Evolutionary conservation across 2,329 filamentous ascomycete genomes (phyloP).

Genomic region (Sporothrix euskadiensis): DNA sequence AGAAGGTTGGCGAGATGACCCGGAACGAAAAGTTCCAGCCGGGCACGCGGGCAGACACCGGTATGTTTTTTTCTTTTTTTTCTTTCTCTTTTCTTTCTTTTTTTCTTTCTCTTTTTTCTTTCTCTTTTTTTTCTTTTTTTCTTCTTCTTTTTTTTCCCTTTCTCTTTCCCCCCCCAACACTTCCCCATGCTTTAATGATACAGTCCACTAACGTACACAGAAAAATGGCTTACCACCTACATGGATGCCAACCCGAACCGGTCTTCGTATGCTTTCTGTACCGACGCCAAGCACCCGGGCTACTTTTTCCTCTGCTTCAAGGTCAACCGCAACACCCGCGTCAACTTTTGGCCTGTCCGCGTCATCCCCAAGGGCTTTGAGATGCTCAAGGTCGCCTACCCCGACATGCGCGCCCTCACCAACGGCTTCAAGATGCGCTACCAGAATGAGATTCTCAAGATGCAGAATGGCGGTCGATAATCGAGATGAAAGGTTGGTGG

Average conservation of each 20-base stretch:
- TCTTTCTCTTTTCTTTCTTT: too few species aligned
- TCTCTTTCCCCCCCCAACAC: not conserved
- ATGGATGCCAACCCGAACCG: constrained; percentile 93
- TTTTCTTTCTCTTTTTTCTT: too few species aligned
- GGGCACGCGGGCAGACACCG: constrained; percentile 75
- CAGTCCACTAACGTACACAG: constrained; percentile 47
- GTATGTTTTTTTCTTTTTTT: constrained; percentile 56
- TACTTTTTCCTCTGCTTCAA: constrained; percentile 98
- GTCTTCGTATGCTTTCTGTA: constrained; percentile 93
- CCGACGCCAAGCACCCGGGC: constrained; percentile 86
- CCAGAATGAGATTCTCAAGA: constrained; percentile 64
- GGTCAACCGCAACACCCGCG: constrained; percentile 70
- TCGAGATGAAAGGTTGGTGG: not conserved
- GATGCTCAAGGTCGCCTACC: constrained; percentile 83
- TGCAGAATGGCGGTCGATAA: constrained; percentile 42
- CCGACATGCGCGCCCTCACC: constrained; percentile 91
- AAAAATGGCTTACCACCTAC: constrained; percentile 94
- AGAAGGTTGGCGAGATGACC: constrained; percentile 96
- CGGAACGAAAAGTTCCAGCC: constrained; percentile 91
- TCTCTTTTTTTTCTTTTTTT: too few species aligned
- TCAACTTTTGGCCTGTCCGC: constrained; percentile 81
- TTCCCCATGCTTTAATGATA: too few species aligned
- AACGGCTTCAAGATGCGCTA: constrained; percentile 94
- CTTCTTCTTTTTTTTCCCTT: not conserved
- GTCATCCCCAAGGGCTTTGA: constrained; percentile 93